Base-by-base conservation (phyloP, 2,329 filamentous ascomycete species). In the Colletotrichum neosansevieriae region DNA sequence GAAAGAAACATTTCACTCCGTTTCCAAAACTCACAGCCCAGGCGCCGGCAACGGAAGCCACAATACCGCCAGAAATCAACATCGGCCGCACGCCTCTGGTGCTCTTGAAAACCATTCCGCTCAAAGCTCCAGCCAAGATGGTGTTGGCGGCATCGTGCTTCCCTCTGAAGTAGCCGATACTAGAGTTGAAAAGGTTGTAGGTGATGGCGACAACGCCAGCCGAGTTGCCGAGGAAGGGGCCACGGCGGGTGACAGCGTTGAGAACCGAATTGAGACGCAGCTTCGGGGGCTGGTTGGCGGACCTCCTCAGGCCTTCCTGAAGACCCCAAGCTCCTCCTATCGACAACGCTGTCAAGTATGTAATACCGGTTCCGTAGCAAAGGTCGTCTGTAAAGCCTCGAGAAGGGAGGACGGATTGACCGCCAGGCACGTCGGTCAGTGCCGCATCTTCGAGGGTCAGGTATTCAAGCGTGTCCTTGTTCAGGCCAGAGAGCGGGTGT, bases 381-480 rank as follows among this genome's bases (percentile, higher is more conserved):
- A 99, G 89, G 80, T 99, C 96, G 78, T 99, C 96, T 70, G 94
- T 97, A 90, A 97, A 99, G 78, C 96, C 96, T 79, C 96, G 91
- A 64, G 94, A 98, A 49, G 97, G 96, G 62, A 99, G 88, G 62
- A 94, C 92, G 49, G 95, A 97, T 78, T 93, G 92, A 68, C 90
- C 88, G 76, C 94, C 94, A 56, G 94, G 94, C 19, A 97, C 87
- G 76, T 97, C 91, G 70, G 94, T 94, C 67, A 98, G 89, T 32
- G 91, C 89, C 57, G 94, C 93, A 79, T 99, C 97, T 82, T 99
- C 96, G 76, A 99, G 91, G 29, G 92, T 91, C 72, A 99, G 88
- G 81, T 99, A 99, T 80, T 99, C 96, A 75, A 99, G 90, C 0
- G 92, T 93, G 75, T 97, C 93, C 83, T 93, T 91, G 83, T 98